Evolutionary conservation across 192 early-diverging fungal species (phyloP).

Genomic region (Coemansia sp.): DNA sequence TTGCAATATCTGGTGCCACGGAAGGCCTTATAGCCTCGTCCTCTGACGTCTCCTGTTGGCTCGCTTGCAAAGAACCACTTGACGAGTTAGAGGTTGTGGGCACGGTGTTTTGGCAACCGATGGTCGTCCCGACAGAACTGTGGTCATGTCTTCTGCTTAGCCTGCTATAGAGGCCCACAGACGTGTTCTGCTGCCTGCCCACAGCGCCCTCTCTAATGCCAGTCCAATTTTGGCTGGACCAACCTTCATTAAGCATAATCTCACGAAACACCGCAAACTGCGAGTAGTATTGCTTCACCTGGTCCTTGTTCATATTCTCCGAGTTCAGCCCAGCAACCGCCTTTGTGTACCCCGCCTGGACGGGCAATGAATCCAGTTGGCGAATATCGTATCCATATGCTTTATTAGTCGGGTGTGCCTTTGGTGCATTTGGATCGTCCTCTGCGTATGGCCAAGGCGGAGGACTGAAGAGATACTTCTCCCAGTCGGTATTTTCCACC

Average conservation of each 20-base stretch:
- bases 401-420: conserved; percentile 16
- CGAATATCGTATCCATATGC: conserved; percentile 33
- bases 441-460: conserved; percentile 37
- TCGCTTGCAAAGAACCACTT: too few species aligned
- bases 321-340: not conserved
- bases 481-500: conserved; percentile 13
- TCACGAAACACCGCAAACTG: conserved; percentile 39
- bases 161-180: not conserved
- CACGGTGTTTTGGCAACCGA: too few species aligned
- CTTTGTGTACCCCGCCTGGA: conserved; percentile 19
- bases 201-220: not conserved
- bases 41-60: not conserved
- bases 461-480: conserved; percentile 24
- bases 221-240: not conserved
- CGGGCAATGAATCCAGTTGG: conserved; percentile 25
- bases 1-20: too few species aligned
- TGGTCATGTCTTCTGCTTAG: too few species aligned
- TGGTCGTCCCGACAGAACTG: too few species aligned
- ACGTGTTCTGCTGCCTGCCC: not conserved
- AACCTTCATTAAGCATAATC: conserved; percentile 31
- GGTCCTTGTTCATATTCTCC: not conserved
- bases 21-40: not conserved
- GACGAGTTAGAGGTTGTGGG: too few species aligned
- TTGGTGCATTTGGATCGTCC: conserved; percentile 22
- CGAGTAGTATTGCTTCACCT: conserved; percentile 32